Percentiles rank a stretch among this genome's conserved stretches.
phyloP scores from a whole-genome alignment of 768 basidiomycete genomes.

The Suillus placidus region DNA sequence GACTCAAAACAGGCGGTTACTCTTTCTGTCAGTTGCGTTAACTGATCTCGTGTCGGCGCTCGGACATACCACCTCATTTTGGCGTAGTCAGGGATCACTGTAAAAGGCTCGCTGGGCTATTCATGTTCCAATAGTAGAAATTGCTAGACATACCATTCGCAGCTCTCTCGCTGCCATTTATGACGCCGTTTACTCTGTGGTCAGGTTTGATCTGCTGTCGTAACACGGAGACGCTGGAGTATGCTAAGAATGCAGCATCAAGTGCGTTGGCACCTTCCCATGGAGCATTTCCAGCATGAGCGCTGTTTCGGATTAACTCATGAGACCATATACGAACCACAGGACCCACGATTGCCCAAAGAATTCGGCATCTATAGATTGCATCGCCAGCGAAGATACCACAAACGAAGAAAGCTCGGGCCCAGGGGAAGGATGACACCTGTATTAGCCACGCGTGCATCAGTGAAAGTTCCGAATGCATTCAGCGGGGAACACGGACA shows the following conservation, averaged over 20 bases:
- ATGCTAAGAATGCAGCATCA: slow-evolving; percentile 87
- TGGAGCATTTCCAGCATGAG: slow-evolving; percentile 79
- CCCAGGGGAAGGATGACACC: slow-evolving; percentile 76
- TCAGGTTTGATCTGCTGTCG: slow-evolving; percentile 88
- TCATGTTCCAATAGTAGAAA: neutral
- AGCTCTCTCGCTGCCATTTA: slow-evolving; percentile 63
- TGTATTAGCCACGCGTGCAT: slow-evolving; percentile 32
- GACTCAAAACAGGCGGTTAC: slow-evolving; percentile 75
- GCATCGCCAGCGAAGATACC: slow-evolving; percentile 63
- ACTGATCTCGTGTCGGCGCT: slow-evolving; percentile 62
- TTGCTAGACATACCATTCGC: slow-evolving; percentile 56
- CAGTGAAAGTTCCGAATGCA: slow-evolving; percentile 10
- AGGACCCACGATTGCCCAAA: slow-evolving; percentile 67
- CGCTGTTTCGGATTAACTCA: slow-evolving; percentile 42
- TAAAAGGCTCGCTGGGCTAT: slow-evolving; percentile 10
- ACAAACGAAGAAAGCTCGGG: slow-evolving; percentile 50
- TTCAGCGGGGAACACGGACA: slow-evolving; percentile 42
- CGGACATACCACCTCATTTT: slow-evolving; percentile 74
- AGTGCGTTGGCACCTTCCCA: slow-evolving; percentile 89
- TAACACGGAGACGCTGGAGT: slow-evolving; percentile 75
- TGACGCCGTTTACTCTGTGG: slow-evolving; percentile 76
- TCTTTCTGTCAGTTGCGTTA: slow-evolving; percentile 56
- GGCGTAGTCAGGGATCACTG: slow-evolving; percentile 85
- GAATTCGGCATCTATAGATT: slow-evolving; percentile 68
- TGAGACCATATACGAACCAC: slow-evolving; percentile 2